Base-by-base conservation (phyloP, 1,139 yeast species). In the Blastobotrys serpentis region DNA sequence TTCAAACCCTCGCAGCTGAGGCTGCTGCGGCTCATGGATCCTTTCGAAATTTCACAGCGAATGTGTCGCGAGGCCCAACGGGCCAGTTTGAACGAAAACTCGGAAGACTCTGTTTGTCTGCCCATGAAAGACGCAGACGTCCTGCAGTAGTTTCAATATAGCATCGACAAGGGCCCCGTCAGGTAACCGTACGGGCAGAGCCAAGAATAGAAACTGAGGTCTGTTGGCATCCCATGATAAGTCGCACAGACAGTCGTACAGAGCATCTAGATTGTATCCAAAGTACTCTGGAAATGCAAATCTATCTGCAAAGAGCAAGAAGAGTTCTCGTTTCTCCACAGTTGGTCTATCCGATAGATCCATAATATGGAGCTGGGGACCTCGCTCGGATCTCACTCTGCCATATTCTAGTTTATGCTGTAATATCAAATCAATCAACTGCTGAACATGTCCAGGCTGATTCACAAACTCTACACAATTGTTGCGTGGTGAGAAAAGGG, bases 191-290 rank as follows among this genome's bases (percentile, higher is more conserved):
- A 19, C 14, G n/a, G 40, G 40, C 11, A 36, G 40, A n/a, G 25
- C 40, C 26, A 36, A 25, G n/a, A 36, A 36, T 10, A 36, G 40
- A 18, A 36, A 36, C 4, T 36, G 22, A n/a, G 23, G 23, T 19
- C 40, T 4, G 8, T 13, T 13, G n/a, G 19, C 40, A 6, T 36
- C 23, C 40, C 40, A 36, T 5, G 40, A 42, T 6, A 26, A 47
- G 34, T 49, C 50, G 18, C 34, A 29, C 26, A 56, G 42, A 41
- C 58, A 50, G 41, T 57, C 60, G 39, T 48, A 51, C 23, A 57
- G 38, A 10, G 59, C 58, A 6, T 45, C 48, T 11, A 56, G 17
- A 10, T 40, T 44, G 42, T 42, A 50, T 6, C 59, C 60, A 41
- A 44, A 57, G 45, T 48, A 48, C 30, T 49, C 51, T 1, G 55